Base-by-base conservation (phyloP, 257 asterid species). In the Primulina eburnea region DNA sequence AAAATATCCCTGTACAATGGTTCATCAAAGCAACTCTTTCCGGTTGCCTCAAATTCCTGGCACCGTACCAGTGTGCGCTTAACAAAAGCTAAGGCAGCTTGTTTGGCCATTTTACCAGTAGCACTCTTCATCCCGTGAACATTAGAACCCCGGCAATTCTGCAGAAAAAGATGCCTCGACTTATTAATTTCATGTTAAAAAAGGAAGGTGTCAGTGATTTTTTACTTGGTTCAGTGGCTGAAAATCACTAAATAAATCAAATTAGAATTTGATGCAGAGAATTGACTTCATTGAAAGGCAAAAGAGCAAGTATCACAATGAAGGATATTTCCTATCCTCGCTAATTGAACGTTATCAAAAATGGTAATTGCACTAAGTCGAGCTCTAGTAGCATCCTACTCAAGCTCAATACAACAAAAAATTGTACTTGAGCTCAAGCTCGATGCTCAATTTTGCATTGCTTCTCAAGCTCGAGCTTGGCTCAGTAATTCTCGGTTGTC, bases 41-140 rank as follows among this genome's bases (percentile, higher is more conserved):
- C 92, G 8, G 86, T 82, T 71, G 73, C 78, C 76, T 85, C 80
- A 65, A 85, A 92, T 79, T 87, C 95, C 73, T 77, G 88, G 82
- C 67, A 88, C 20, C 85, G 88, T 70, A 83, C 89, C 85, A 90
- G 66, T 66, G 92, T 80, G 70, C 89, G 82, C 84, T 80, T 87
- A 67, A 87, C 95, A 82, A 87, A 92, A 84, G 92, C 88, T 79
- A 90, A 81, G 72, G 92, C 90, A 78, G 95, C 89, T 77, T 90
- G 95, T 82, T 86, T 90, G 69, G 93, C 95, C 82, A 92, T 82
- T 82, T 87, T 92, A 73, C 93, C 89, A 56, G 84, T 81, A 60
- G 78, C 88, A 84, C 96, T 87, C 81, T 92, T 92, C 92, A 87
- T 82, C 79, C 97, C 96, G 76, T 85, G 89, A 40, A 85, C 89